phyloP scores from a whole-genome alignment of 306 rosid genomes.

The Quercus cerris region DNA sequence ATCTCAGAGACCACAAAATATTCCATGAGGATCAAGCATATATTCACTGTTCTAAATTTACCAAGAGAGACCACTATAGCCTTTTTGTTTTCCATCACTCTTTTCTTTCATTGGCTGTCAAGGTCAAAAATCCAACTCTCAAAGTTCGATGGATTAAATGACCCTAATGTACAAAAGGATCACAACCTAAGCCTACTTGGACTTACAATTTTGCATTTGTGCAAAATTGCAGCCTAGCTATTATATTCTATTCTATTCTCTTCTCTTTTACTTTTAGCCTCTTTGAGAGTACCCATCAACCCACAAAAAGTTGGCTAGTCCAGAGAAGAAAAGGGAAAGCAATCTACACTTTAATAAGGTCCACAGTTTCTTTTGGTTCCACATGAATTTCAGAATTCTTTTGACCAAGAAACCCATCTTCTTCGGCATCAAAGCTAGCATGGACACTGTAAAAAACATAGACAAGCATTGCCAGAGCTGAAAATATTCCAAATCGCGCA shows the following conservation, averaged over 20 bases:
- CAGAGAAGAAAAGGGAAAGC: not conserved
- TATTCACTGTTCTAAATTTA: not conserved
- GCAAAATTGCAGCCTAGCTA: constrained; percentile 30
- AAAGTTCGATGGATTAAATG: constrained; percentile 12
- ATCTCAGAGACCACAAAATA: not conserved
- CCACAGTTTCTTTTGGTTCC: constrained; percentile 44
- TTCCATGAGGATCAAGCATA: not conserved
- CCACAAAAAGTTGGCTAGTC: constrained; percentile 21
- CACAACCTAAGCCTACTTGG: constrained; percentile 25
- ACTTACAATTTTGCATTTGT: constrained; percentile 52
- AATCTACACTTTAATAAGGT: constrained; percentile 44
- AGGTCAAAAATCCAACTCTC: constrained; percentile 8
- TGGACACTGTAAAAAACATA: constrained; percentile 88
- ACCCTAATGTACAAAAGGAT: constrained; percentile 21
- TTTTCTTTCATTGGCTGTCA: not conserved
- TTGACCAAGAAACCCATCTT: constrained; percentile 39
- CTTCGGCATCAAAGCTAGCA: constrained; percentile 82
- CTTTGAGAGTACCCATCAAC: constrained; percentile 25
- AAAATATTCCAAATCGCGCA: constrained; percentile 70
- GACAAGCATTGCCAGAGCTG: constrained; percentile 51
- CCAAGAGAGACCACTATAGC: not conserved
- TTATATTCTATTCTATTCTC: constrained; percentile 15
- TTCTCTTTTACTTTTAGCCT: constrained; percentile 10
- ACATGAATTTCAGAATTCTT: constrained; percentile 46
- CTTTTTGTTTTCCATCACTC: not conserved